A percentile compares a stretch with the other conserved stretches of the same genome.
Conservation (phyloP, 176 grass and related monocot species). For the Lolium perenne region DNA sequence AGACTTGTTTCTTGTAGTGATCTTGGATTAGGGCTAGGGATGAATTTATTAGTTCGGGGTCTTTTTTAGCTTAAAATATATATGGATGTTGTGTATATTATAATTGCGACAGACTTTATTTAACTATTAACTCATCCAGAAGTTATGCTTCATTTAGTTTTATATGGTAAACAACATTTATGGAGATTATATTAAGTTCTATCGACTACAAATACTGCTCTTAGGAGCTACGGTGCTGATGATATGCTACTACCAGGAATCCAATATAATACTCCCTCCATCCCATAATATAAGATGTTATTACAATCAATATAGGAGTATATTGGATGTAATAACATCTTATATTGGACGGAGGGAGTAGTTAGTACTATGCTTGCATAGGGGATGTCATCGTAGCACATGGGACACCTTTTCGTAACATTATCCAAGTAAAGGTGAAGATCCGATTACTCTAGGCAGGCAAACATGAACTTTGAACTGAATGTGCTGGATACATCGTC, state of each 20-base stretch:
- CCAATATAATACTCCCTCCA: not conserved
- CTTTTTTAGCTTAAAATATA: conserved; percentile 40
- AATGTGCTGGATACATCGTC: conserved; percentile 22
- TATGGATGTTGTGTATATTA: conserved; percentile 46
- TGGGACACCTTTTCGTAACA: not conserved
- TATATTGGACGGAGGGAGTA: too few species aligned
- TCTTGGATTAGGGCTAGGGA: conserved; percentile 37
- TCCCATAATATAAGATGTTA: too few species aligned
- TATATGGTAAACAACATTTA: not conserved
- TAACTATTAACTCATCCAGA: conserved; percentile 23
- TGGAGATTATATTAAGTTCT: not conserved
- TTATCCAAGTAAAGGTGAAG: not conserved
- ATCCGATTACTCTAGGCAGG: conserved; percentile 15
- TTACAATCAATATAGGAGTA: too few species aligned
- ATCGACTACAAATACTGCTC: not conserved
- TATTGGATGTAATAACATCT: too few species aligned
- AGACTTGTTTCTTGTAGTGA: conserved; percentile 48
- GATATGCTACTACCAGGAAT: conserved; percentile 16
- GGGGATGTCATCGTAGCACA: conserved; percentile 8
- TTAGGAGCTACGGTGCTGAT: not conserved
- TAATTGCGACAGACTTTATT: conserved; percentile 24
- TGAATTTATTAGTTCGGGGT: not conserved
- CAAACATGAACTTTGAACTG: conserved; percentile 3
- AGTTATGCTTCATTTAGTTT: conserved; percentile 38
- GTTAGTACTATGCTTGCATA: not conserved